A percentile compares a stretch with the other conserved stretches of the same genome.
phyloP scores from a whole-genome alignment of 345 rosid genomes.

The Brassica incana region DNA sequence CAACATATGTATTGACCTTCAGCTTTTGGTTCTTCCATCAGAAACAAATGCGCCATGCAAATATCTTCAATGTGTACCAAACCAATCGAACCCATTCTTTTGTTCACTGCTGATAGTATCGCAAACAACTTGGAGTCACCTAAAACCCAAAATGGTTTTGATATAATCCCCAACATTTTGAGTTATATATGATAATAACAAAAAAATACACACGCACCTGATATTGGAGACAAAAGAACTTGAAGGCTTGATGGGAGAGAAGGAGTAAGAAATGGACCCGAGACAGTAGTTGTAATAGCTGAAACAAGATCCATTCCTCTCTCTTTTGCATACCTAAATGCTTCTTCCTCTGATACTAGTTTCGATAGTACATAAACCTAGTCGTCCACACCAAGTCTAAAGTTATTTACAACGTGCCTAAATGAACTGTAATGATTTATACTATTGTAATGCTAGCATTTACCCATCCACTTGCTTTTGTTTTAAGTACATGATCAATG shows the following conservation, averaged over 20 bases:
- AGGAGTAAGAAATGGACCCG: constrained; percentile 68
- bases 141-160: constrained; percentile 4
- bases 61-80: constrained; percentile 78
- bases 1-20: constrained; percentile 70
- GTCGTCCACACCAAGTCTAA: background rate
- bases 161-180: background rate
- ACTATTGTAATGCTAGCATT: background rate
- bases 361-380: constrained; percentile 75
- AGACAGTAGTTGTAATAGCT: constrained; percentile 67
- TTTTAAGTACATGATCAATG: constrained; percentile 49
- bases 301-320: constrained; percentile 68
- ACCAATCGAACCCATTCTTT: constrained; percentile 76
- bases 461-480: constrained; percentile 89
- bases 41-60: constrained; percentile 69
- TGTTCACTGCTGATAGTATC: constrained; percentile 65
- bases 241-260: constrained; percentile 71
- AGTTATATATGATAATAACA: background rate
- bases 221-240: constrained; percentile 70
- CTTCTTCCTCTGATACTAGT: constrained; percentile 71
- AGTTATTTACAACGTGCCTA: background rate
- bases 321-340: constrained; percentile 63
- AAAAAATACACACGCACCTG: constrained; percentile 43
- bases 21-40: constrained; percentile 62
- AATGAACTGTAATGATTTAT: background rate
- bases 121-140: constrained; percentile 55